These are phyloP conservation scores for Penicillium sp. DNA, from an alignment of 2,329 filamentous ascomycete species.

Conservation along the genomic window DNA sequence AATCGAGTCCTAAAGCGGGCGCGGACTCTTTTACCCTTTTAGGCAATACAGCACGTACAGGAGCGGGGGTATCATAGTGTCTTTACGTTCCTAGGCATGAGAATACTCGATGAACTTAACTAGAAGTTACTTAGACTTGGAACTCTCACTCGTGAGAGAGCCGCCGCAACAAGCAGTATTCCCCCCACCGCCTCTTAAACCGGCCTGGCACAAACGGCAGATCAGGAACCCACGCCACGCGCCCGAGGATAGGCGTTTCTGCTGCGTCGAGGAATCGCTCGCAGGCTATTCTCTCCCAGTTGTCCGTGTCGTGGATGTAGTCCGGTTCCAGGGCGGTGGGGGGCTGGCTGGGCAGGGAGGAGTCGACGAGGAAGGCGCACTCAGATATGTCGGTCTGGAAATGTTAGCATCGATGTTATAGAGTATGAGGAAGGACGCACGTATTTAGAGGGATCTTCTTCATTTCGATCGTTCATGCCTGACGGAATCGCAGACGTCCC, in stretches of 20 bases:
- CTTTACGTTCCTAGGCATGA: no score
- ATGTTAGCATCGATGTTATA: no score
- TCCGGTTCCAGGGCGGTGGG: constrained; percentile 71
- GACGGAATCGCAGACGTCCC: constrained; percentile 78
- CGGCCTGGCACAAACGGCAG: constrained; percentile 63
- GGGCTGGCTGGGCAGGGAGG: constrained; percentile 62
- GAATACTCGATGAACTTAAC: not conserved
- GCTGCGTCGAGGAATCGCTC: constrained; percentile 75
- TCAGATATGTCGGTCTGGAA: constrained; percentile 65
- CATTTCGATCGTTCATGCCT: constrained; percentile 89
- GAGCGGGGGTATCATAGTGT: no score
- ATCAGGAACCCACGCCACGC: constrained; percentile 79
- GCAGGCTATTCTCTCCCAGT: constrained; percentile 76
- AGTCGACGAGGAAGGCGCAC: constrained; percentile 85
- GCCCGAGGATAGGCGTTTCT: constrained; percentile 67
- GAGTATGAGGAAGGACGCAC: constrained; percentile 46
- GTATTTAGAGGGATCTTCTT: constrained; percentile 84
- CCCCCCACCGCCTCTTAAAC: constrained; percentile 74
- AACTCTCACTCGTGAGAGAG: not conserved
- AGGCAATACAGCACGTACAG: no score
- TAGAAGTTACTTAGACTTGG: not conserved
- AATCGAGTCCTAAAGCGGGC: not conserved
- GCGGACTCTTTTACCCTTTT: constrained; percentile 35
- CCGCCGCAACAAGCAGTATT: constrained; percentile 76
- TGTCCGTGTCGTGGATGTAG: constrained; percentile 67